Percentiles rank a stretch among this genome's conserved stretches.
phyloP scores from a whole-genome alignment of 495 filamentous ascomycete genomes.

The Hypoxylon perforatum region DNA sequence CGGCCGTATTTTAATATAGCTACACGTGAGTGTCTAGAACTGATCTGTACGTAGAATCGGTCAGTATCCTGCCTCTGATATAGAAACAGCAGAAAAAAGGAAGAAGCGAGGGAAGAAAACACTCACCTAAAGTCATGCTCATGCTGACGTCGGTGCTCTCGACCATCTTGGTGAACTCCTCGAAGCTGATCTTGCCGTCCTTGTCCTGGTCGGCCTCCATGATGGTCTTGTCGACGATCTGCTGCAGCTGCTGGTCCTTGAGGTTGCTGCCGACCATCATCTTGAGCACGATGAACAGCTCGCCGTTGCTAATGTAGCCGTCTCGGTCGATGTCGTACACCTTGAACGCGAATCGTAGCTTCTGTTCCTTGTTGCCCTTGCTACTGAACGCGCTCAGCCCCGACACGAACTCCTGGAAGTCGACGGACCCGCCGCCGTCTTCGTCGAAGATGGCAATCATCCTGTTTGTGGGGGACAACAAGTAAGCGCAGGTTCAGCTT shows the following conservation, averaged over 20 bases:
- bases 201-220: constrained; percentile 98
- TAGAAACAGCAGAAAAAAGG: constrained; percentile 2
- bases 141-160: constrained; percentile 97
- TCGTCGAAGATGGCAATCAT: constrained; percentile 99
- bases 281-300: constrained; percentile 99
- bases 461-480: constrained; percentile 53
- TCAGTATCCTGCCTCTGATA: constrained; percentile 8
- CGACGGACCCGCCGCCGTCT: constrained; percentile 96
- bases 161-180: constrained; percentile 99
- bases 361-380: constrained; percentile 99
- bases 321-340: constrained; percentile 99
- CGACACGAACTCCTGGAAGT: constrained; percentile 99
- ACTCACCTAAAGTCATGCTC: constrained; percentile 96
- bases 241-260: constrained; percentile 98
- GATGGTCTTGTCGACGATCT: constrained; percentile 99
- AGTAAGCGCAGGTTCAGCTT: too few relatives aligned
- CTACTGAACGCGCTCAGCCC: constrained; percentile 94
- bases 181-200: constrained; percentile 98
- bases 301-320: constrained; percentile 98
- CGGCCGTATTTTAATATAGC: constrained; percentile 22
- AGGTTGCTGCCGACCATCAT: constrained; percentile 99
- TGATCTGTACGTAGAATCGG: constrained; percentile 22
- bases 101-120: neutral
- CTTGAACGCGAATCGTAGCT: constrained; percentile 97
- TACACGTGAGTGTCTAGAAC: constrained; percentile 34